Conservation (phyloP, 139 green algal genomes). For the Zygnema cylindricum region DNA sequence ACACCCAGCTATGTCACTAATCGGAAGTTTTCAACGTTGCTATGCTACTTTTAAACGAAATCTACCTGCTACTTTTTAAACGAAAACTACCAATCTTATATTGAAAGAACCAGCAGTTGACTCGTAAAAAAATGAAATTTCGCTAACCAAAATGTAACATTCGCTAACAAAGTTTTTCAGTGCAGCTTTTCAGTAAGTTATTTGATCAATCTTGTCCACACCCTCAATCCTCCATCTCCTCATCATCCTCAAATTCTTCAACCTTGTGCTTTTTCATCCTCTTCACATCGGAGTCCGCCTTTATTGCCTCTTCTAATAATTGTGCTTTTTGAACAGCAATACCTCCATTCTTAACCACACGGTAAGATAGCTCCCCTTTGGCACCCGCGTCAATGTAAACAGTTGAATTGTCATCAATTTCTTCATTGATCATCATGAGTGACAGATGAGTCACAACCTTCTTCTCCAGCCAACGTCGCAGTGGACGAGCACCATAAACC, state of each 20-base stretch:
- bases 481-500: constrained; percentile 56
- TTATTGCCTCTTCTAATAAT: background rate
- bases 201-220: too few species aligned
- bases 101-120: too few species aligned
- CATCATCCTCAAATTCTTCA: background rate
- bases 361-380: constrained; percentile 24
- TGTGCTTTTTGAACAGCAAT: constrained; percentile 34
- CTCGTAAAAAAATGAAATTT: too few species aligned
- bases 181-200: too few species aligned
- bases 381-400: constrained; percentile 46
- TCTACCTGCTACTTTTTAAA: too few species aligned
- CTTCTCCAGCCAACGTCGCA: constrained; percentile 59
- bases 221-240: constrained; percentile 37
- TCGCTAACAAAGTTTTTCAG: too few species aligned
- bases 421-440: constrained; percentile 49
- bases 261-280: background rate
- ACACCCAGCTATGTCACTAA: too few species aligned
- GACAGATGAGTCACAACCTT: constrained; percentile 57
- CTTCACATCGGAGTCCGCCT: background rate
- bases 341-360: constrained; percentile 48
- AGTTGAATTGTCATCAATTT: constrained; percentile 57
- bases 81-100: too few species aligned
- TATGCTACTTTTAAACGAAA: too few species aligned
- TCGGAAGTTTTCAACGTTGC: too few species aligned
- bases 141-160: too few species aligned